phyloP scores from a whole-genome alignment of 768 basidiomycete species.

The Xerocomellus intermedius region DNA sequence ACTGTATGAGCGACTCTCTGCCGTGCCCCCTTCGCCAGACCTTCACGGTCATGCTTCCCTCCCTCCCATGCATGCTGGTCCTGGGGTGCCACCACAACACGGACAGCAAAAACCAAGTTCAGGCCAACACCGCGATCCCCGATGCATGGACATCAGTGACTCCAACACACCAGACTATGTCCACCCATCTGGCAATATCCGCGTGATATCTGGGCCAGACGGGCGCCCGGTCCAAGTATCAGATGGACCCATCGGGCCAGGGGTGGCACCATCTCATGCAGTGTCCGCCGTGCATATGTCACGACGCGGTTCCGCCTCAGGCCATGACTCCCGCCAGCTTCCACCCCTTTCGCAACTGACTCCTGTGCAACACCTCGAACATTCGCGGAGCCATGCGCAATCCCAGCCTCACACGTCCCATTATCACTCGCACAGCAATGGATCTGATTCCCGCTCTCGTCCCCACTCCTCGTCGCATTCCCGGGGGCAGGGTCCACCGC shows the following conservation, averaged over 20 bases:
- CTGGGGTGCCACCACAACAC: conserved; percentile 38
- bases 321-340: conserved; percentile 49
- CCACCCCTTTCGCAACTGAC: conserved; percentile 49
- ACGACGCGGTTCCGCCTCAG: conserved; percentile 40
- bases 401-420: conserved; percentile 41
- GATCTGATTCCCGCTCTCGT: conserved; percentile 46
- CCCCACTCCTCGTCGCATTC: conserved; percentile 54
- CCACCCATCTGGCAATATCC: conserved; percentile 47
- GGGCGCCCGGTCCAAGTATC: conserved; percentile 48
- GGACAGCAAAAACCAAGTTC: conserved; percentile 19
- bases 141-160: conserved; percentile 48
- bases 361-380: conserved; percentile 40
- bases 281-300: conserved; percentile 41
- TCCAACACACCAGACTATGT: conserved; percentile 48
- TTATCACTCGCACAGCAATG: conserved; percentile 40
- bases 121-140: conserved; percentile 35
- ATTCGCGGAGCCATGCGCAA: conserved; percentile 34
- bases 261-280: conserved; percentile 37
- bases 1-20: conserved; percentile 74
- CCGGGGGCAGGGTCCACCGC: conserved; percentile 40
- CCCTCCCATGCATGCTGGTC: conserved; percentile 33
- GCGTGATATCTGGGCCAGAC: conserved; percentile 47
- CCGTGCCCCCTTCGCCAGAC: conserved; percentile 56
- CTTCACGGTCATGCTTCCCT: conserved; percentile 40
- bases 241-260: conserved; percentile 49